Conservation (phyloP, 306 rosid species). For the Trichosanthes cucumerina region DNA sequence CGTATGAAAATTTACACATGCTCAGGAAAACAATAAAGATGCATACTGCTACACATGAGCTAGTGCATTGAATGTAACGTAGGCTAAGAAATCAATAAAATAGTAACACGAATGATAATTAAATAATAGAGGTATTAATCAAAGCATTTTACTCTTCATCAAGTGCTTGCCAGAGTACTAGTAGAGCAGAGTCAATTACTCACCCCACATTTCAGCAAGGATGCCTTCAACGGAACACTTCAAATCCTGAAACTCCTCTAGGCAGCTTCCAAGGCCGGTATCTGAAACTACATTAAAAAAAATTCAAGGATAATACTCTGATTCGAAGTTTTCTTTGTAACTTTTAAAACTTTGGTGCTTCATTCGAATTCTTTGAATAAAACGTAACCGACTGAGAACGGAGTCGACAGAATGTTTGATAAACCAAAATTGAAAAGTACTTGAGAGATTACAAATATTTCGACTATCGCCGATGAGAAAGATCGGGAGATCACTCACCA, state of each 20-base stretch:
- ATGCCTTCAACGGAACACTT: conserved; percentile 25
- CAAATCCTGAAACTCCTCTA: conserved; percentile 49
- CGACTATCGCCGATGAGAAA: not conserved
- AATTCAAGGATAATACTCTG: not conserved
- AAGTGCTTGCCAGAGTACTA: not conserved
- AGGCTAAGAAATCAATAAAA: not conserved
- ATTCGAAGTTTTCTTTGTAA: not conserved
- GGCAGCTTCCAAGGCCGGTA: conserved; percentile 69
- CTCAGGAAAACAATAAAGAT: not conserved
- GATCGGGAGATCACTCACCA: conserved; percentile 21
- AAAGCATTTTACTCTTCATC: not conserved
- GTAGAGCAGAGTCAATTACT: not conserved
- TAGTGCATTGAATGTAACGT: not conserved
- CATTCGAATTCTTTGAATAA: not conserved
- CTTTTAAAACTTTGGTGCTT: not conserved
- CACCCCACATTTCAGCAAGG: conserved; percentile 52
- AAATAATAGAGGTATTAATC: not conserved
- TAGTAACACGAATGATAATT: not conserved
- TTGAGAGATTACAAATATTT: not conserved
- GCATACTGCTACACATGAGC: not conserved
- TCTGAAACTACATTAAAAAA: conserved; percentile 46
- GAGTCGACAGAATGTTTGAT: not conserved
- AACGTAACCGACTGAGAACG: not conserved
- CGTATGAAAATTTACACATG: not conserved
- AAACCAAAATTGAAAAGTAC: not conserved